Conservation (phyloP, 371 early-diverging fungal genomes). For the Catenaria anguillulae region DNA sequence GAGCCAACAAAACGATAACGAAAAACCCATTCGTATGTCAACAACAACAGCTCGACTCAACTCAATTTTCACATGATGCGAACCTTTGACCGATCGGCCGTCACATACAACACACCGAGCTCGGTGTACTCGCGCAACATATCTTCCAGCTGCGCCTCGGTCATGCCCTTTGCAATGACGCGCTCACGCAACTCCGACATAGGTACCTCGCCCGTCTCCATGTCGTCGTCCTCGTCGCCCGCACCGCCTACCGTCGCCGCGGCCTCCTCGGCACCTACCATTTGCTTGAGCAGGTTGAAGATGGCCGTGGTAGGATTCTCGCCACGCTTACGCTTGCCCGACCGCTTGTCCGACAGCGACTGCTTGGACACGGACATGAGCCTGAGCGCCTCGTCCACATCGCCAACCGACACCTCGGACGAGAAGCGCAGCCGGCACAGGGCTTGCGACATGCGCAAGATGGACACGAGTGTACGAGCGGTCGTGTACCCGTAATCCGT, state of each 20-base stretch:
- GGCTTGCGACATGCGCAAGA: conserved; percentile 83
- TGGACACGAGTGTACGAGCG: conserved; percentile 76
- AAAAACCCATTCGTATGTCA: too few relatives aligned
- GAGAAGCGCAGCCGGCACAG: conserved; percentile 77
- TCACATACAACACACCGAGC: conserved; percentile 58
- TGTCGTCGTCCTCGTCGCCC: conserved; percentile 22
- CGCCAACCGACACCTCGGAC: conserved; percentile 54
- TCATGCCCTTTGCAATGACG: conserved; percentile 57
- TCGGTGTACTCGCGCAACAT: conserved; percentile 53
- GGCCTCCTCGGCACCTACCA: conserved; percentile 26
- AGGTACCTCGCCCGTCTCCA: conserved; percentile 17
- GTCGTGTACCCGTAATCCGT: conserved; percentile 32
- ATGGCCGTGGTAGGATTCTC: conserved; percentile 33
- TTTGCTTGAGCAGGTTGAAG: conserved; percentile 46
- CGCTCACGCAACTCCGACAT: conserved; percentile 44
- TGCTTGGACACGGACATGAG: conserved; percentile 75
- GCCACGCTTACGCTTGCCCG: background rate
- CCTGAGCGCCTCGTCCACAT: conserved; percentile 91
- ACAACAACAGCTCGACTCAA: too few relatives aligned
- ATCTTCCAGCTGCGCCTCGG: conserved; percentile 50
- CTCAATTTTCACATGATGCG: conserved; percentile 24
- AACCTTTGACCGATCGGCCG: conserved; percentile 43
- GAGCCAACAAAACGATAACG: too few relatives aligned
- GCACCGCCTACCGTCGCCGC: conserved; percentile 25
- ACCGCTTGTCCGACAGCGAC: conserved; percentile 14